Evolutionary conservation across 1,284 basidiomycete genomes (phyloP).

Genomic region (Ustilago shanxiensis): DNA sequence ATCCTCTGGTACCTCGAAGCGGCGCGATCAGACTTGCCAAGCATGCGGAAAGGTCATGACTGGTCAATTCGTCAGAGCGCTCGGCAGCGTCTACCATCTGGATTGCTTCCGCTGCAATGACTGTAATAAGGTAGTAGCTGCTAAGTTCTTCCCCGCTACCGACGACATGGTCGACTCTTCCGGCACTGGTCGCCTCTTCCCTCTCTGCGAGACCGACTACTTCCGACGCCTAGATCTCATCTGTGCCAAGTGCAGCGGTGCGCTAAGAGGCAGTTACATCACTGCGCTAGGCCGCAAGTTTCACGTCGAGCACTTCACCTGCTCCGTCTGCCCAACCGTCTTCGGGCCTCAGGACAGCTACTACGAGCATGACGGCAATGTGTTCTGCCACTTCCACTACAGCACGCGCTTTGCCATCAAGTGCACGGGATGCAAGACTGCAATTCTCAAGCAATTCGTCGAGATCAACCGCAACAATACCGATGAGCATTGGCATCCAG

Average conservation of each 20-base stretch:
- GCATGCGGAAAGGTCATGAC: constrained; percentile 74
- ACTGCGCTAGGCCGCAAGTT: constrained; percentile 99
- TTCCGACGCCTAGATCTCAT: constrained; percentile 95
- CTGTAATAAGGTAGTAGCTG: constrained; percentile 93
- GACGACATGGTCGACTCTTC: constrained; percentile 78
- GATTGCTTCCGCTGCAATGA: constrained; percentile 95
- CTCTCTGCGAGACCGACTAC: constrained; percentile 90
- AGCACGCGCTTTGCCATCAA: constrained; percentile 98
- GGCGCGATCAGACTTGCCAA: constrained; percentile 62
- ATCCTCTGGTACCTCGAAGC: constrained; percentile 15
- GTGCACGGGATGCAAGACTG: constrained; percentile 95
- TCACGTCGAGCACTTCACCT: constrained; percentile 99
- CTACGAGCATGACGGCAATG: constrained; percentile 96
- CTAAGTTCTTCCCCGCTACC: constrained; percentile 91
- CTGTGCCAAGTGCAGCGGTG: constrained; percentile 94
- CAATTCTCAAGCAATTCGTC: constrained; percentile 99
- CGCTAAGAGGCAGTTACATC: constrained; percentile 96
- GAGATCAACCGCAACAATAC: constrained; percentile 98
- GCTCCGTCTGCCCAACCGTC: constrained; percentile 92
- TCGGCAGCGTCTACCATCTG: constrained; percentile 93
- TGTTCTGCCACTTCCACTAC: constrained; percentile 84
- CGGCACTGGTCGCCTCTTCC: constrained; percentile 59
- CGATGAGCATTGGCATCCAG: constrained; percentile 99
- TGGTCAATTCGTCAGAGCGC: constrained; percentile 94
- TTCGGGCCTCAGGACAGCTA: constrained; percentile 99